phyloP scores from a whole-genome alignment of 2,329 filamentous ascomycete genomes.

The Chaetomium olivaceum region DNA sequence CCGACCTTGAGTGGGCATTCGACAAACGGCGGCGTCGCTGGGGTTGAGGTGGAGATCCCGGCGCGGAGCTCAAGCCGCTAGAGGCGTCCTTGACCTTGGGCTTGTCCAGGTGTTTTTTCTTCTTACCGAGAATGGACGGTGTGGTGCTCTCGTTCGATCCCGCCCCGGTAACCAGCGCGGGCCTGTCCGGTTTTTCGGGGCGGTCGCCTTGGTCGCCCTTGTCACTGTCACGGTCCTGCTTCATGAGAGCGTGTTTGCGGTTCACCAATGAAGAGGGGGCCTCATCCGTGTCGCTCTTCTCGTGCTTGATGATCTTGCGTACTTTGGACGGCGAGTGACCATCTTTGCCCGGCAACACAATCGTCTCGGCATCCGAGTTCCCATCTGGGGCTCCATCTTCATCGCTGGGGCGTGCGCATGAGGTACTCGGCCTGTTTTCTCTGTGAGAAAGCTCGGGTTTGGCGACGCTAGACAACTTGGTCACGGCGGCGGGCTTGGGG shows the following conservation, averaged over 20 bases:
- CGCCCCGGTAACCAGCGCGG: slow-evolving; percentile 30
- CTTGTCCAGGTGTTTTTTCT: slow-evolving; percentile 53
- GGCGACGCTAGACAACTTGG: slow-evolving; percentile 33
- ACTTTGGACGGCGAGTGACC: slow-evolving; percentile 64
- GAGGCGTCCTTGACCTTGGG: slow-evolving; percentile 52
- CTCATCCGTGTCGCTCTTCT: slow-evolving; percentile 59
- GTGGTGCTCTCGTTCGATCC: slow-evolving; percentile 40
- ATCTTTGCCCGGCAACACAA: slow-evolving; percentile 66
- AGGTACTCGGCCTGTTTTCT: slow-evolving; percentile 36
- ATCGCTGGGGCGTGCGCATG: slow-evolving; percentile 42
- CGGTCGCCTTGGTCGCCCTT: slow-evolving; percentile 32
- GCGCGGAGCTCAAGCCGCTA: slow-evolving; percentile 60
- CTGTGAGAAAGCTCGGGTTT: slow-evolving; percentile 35
- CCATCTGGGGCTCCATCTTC: slow-evolving; percentile 52
- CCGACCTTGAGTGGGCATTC: slow-evolving; percentile 48
- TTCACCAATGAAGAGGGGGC: slow-evolving; percentile 41
- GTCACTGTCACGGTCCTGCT: slow-evolving; percentile 38
- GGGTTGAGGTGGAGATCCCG: slow-evolving; percentile 51
- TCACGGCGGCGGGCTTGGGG: slow-evolving; percentile 37
- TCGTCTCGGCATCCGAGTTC: slow-evolving; percentile 72
- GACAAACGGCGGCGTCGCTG: slow-evolving; percentile 45
- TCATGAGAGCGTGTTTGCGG: slow-evolving; percentile 38
- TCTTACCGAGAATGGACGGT: slow-evolving; percentile 45
- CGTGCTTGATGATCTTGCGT: slow-evolving; percentile 64
- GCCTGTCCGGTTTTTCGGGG: slow-evolving; percentile 37